Percentiles rank a stretch among this genome's conserved stretches.
Evolutionary conservation across 2,329 filamentous ascomycete species (phyloP).

Genomic region (Trichophyton rubrum): DNA sequence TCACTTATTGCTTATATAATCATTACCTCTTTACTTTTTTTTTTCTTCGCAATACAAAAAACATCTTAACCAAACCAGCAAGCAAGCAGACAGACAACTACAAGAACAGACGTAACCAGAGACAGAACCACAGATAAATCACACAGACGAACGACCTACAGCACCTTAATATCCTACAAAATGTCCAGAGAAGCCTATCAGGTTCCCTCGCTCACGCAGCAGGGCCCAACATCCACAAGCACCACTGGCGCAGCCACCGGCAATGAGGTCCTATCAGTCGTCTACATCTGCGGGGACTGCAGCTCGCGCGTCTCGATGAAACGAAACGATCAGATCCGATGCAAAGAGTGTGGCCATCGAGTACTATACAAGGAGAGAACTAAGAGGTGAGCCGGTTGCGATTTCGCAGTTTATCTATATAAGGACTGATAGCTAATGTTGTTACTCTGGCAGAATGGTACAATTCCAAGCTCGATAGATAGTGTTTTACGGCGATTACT

Average conservation of each 20-base stretch:
- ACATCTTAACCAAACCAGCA: too few species aligned
- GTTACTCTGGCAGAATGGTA: slow-evolving; percentile 59
- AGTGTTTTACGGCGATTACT: background rate
- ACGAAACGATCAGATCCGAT: slow-evolving; percentile 68
- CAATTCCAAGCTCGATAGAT: slow-evolving; percentile 86
- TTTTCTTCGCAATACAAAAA: too few species aligned
- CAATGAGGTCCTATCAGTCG: slow-evolving; percentile 45
- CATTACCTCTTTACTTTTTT: too few species aligned
- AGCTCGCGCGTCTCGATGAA: slow-evolving; percentile 63
- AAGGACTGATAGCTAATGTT: slow-evolving; percentile 7
- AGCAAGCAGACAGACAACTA: background rate
- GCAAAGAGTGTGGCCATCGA: slow-evolving; percentile 85
- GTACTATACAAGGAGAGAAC: slow-evolving; percentile 97
- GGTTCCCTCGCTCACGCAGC: slow-evolving; percentile 46
- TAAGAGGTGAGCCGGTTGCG: slow-evolving; percentile 58
- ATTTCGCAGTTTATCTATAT: slow-evolving; percentile 1
- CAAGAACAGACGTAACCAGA: background rate
- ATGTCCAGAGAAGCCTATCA: slow-evolving; percentile 70
- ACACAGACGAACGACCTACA: background rate
- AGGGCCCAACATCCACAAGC: slow-evolving; percentile 28
- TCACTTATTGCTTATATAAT: too few species aligned
- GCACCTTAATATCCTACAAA: slow-evolving; percentile 6
- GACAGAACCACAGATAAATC: background rate
- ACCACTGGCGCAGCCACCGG: slow-evolving; percentile 28
- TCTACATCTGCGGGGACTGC: slow-evolving; percentile 74